Conservation (phyloP, 1,139 yeast species). For the Suhomyces anneliseae region DNA sequence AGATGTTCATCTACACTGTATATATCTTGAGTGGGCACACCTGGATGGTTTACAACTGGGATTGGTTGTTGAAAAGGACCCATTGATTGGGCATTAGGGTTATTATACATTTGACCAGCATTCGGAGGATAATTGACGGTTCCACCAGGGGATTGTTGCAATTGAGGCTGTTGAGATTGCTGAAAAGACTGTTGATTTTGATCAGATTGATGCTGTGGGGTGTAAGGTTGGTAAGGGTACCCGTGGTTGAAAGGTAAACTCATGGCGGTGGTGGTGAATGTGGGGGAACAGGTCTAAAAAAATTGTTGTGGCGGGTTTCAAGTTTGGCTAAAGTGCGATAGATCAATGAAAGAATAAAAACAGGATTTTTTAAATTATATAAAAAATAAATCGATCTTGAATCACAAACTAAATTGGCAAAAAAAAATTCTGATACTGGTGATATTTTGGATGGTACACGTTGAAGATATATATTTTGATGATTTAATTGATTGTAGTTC, state of each 20-base stretch:
- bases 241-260: slow-evolving; percentile 14
- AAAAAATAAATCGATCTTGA: too few relatives aligned
- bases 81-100: slow-evolving; percentile 1
- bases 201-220: slow-evolving; percentile 9
- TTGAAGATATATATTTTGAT: too few relatives aligned
- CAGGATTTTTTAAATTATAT: too few relatives aligned
- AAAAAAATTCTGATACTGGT: too few relatives aligned
- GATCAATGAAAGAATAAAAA: too few relatives aligned
- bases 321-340: too few relatives aligned
- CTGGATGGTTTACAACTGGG: not conserved
- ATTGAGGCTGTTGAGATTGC: slow-evolving; percentile 1
- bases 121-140: not conserved
- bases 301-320: too few relatives aligned
- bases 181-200: slow-evolving; percentile 6
- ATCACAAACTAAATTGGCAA: too few relatives aligned
- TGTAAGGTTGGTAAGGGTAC: slow-evolving; percentile 11
- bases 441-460: too few relatives aligned
- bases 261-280: slow-evolving; percentile 7
- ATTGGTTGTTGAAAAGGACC: slow-evolving; percentile 1
- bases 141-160: slow-evolving; percentile 1
- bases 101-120: slow-evolving; percentile 1
- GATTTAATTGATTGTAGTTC: too few relatives aligned
- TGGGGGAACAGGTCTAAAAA: not conserved
- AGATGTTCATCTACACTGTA: slow-evolving; percentile 7
- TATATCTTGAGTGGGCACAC: not conserved